Evolutionary conservation across 169 alveolate species (phyloP).

Genomic region (Plasmodium gaboni): DNA sequence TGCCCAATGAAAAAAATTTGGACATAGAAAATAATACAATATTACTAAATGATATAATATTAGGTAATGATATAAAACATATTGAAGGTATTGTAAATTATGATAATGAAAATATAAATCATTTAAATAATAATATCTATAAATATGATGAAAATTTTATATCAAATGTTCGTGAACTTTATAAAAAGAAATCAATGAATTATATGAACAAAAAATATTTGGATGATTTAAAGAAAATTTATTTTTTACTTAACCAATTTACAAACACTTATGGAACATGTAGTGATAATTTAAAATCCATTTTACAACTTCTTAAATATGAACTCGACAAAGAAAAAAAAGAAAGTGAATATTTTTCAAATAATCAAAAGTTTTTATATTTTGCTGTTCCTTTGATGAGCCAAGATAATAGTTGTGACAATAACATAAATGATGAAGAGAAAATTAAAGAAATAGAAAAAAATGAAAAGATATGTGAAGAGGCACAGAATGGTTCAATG

Average conservation of each 20-base stretch:
- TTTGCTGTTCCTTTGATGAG: conserved; percentile 23
- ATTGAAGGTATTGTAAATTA: no score
- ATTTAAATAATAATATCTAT: no score
- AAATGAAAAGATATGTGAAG: conserved; percentile 22
- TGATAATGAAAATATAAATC: no score
- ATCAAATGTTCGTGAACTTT: conserved; percentile 11
- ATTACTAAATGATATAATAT: no score
- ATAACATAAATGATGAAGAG: background rate
- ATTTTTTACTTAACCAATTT: conserved; percentile 23
- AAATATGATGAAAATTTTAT: no score
- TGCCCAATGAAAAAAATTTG: no score
- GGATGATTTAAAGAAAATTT: conserved; percentile 40
- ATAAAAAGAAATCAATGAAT: conserved; percentile 41
- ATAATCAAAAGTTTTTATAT: conserved; percentile 35
- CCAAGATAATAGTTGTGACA: background rate
- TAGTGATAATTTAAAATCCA: conserved; percentile 56
- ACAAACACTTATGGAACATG: conserved; percentile 22
- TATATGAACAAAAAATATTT: conserved; percentile 35
- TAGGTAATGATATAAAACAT: no score
- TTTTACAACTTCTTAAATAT: conserved; percentile 55
- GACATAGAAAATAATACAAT: no score
- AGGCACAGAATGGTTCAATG: background rate
- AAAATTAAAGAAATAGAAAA: no score
- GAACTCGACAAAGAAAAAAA: conserved; percentile 54
- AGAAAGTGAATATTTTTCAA: conserved; percentile 38